Conservation (phyloP, 768 basidiomycete genomes). For the Naganishia vaughanmartiniae region DNA sequence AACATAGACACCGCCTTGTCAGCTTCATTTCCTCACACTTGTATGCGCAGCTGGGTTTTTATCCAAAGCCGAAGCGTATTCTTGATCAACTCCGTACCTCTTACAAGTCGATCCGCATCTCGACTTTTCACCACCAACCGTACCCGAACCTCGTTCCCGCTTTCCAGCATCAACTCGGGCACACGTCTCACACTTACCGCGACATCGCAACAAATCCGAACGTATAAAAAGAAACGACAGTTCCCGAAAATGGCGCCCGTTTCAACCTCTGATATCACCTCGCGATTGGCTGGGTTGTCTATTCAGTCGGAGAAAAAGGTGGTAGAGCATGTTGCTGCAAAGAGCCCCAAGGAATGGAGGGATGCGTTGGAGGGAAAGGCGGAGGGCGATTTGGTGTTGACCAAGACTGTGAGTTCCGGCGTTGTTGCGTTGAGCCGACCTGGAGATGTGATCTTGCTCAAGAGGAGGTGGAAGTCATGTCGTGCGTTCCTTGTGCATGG, state of each 20-base stretch:
- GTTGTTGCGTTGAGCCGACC: background rate
- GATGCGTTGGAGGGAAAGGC: slow-evolving; percentile 62
- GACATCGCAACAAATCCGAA: slow-evolving; percentile 11
- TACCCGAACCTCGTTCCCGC: background rate
- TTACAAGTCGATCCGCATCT: background rate
- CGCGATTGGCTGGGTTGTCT: slow-evolving; percentile 37
- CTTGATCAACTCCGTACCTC: background rate
- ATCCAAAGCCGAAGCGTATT: slow-evolving; percentile 20
- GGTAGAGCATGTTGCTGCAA: slow-evolving; percentile 64
- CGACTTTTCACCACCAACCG: background rate
- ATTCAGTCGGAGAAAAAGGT: slow-evolving; percentile 38
- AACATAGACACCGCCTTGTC: too few relatives aligned
- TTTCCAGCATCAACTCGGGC: background rate
- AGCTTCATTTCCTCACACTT: background rate
- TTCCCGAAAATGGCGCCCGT: slow-evolving; percentile 40
- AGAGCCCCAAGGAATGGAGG: slow-evolving; percentile 73
- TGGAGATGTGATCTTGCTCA: background rate
- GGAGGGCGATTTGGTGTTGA: slow-evolving; percentile 37
- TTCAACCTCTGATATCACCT: slow-evolving; percentile 39
- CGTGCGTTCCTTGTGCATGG: background rate
- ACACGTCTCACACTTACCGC: background rate
- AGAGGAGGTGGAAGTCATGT: background rate
- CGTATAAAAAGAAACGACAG: slow-evolving; percentile 30
- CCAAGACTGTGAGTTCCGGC: slow-evolving; percentile 43
- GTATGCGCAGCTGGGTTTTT: slow-evolving; percentile 12